Conservation (phyloP, 371 early-diverging fungal genomes). For the Mucor irregularis region DNA sequence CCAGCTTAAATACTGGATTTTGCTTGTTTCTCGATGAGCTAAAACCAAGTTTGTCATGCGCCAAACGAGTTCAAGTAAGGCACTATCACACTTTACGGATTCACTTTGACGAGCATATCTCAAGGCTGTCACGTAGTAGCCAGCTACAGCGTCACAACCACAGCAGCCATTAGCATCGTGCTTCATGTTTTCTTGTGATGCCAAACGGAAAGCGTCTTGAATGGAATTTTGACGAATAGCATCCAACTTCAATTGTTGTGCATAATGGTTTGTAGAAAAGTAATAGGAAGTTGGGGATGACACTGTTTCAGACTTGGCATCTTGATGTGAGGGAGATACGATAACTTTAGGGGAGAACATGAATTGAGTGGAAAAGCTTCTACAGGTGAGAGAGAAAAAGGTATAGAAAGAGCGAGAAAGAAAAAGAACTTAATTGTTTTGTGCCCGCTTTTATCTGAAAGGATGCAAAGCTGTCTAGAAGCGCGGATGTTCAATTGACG, state of each 20-base stretch:
- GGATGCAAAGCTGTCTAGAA: background rate
- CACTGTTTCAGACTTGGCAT: background rate
- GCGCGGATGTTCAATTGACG: background rate
- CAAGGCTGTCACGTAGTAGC: slow-evolving; percentile 20
- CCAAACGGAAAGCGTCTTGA: slow-evolving; percentile 10
- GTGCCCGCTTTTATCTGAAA: background rate
- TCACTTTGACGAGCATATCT: slow-evolving; percentile 11
- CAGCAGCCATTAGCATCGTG: slow-evolving; percentile 25
- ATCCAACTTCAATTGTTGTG: slow-evolving; percentile 8
- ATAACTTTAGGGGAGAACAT: slow-evolving; percentile 10
- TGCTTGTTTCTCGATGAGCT: slow-evolving; percentile 27
- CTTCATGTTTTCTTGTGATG: slow-evolving; percentile 25
- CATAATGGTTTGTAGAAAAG: slow-evolving; percentile 8
- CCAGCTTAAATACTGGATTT: slow-evolving; percentile 25
- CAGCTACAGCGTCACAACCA: slow-evolving; percentile 16
- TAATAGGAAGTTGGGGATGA: background rate
- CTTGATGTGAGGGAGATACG: background rate
- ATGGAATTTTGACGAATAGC: slow-evolving; percentile 11
- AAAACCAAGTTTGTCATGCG: slow-evolving; percentile 31
- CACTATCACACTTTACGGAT: slow-evolving; percentile 21
- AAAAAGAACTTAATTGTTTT: background rate
- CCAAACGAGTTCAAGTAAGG: slow-evolving; percentile 32
- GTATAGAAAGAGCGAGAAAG: background rate
- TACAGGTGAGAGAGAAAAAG: background rate
- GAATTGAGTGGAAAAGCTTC: background rate